These are phyloP conservation scores for Dichomitus squalens DNA, from an alignment of 1,284 basidiomycete genomes.

Conservation along the genomic window DNA sequence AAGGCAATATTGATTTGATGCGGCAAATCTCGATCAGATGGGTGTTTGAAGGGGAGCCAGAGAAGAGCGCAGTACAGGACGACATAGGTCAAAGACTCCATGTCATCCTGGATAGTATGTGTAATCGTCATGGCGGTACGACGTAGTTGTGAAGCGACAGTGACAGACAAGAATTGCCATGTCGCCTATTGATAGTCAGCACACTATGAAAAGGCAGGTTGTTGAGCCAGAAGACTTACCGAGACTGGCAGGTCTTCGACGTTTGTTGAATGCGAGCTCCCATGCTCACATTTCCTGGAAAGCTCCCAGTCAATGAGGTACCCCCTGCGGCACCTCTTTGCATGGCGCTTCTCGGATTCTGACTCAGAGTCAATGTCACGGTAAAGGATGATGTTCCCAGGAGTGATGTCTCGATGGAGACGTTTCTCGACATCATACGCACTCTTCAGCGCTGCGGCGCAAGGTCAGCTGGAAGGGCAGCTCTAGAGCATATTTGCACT, in stretches of 20 bases:
- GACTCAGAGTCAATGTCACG: no score
- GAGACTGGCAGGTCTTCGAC: neutral
- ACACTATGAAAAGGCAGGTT: neutral
- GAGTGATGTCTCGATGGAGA: constrained; percentile 15
- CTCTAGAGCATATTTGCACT: neutral
- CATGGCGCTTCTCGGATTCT: neutral
- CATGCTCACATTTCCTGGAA: no score
- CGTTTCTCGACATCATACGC: neutral
- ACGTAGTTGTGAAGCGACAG: neutral
- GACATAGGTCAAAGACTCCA: constrained; percentile 14
- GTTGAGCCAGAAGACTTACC: neutral
- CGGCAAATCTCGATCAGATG: no score
- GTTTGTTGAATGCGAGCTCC: no score
- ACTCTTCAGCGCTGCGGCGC: constrained; percentile 2
- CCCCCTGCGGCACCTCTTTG: neutral
- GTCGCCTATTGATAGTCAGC: neutral
- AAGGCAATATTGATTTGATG: neutral
- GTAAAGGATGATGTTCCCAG: constrained; percentile 14
- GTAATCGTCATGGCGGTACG: neutral
- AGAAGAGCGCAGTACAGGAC: constrained; percentile 7
- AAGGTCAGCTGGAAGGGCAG: neutral
- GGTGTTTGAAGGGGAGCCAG: neutral
- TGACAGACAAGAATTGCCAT: constrained; percentile 10
- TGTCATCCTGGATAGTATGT: constrained; percentile 9
- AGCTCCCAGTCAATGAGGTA: constrained; percentile 18